These are phyloP conservation scores for Moricandia arvensis DNA, from an alignment of 345 rosid genomes.

Conservation along the genomic window DNA sequence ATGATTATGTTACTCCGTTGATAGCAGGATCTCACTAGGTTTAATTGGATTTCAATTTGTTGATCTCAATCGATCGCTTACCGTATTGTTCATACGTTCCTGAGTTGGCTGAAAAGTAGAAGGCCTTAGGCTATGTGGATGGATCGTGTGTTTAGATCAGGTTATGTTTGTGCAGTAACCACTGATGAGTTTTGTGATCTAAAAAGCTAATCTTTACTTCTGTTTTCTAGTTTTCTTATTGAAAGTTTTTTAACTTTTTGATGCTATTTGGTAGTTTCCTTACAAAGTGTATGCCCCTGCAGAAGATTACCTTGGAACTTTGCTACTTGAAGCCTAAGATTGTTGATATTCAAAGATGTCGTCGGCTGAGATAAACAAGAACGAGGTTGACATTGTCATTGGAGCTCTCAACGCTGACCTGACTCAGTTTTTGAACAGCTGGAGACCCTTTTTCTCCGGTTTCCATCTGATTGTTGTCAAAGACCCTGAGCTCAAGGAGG, in stretches of 20 bases:
- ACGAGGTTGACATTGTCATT: constrained; percentile 85
- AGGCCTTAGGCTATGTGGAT: not conserved
- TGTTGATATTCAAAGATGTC: constrained; percentile 49
- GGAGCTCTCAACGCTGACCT: constrained; percentile 83
- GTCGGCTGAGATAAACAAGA: constrained; percentile 47
- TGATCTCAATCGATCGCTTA: not conserved
- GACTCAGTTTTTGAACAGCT: constrained; percentile 63
- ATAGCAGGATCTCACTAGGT: not conserved
- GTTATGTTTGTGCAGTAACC: not conserved
- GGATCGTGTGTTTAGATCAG: not conserved
- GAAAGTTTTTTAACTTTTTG: not conserved
- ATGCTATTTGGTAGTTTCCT: constrained; percentile 8
- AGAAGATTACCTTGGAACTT: constrained; percentile 20
- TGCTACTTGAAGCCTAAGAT: not conserved
- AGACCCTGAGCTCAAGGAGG: constrained; percentile 88
- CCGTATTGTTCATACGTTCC: constrained; percentile 3
- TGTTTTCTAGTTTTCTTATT: not conserved
- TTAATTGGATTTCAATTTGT: not conserved
- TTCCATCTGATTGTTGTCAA: constrained; percentile 87
- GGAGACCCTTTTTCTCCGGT: constrained; percentile 66
- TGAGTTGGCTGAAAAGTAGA: constrained; percentile 1
- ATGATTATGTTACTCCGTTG: not conserved
- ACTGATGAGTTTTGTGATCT: not conserved
- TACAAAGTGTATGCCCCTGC: constrained; percentile 15
- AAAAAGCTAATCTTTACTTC: not conserved